Conservation (phyloP, 192 early-diverging fungal genomes). For the Backusella tuberculispora region DNA sequence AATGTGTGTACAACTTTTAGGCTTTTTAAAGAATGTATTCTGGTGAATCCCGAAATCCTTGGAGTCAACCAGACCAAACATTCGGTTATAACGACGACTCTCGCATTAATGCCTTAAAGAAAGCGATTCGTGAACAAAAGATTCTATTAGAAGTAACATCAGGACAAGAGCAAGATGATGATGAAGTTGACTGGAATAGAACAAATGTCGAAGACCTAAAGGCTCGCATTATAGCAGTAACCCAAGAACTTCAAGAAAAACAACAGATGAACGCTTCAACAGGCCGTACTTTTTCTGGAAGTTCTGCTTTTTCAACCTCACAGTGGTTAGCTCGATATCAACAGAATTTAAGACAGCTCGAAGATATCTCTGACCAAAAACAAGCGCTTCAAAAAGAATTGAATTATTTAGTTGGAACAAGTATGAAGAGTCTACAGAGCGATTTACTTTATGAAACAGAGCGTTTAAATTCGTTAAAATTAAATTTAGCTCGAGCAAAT, state of each 20-base stretch:
- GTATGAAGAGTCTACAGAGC: constrained; percentile 17
- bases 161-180: neutral
- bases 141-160: constrained; percentile 17
- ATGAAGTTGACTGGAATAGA: neutral
- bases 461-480: constrained; percentile 7
- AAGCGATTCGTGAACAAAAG: constrained; percentile 37
- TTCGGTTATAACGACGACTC: neutral
- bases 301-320: neutral
- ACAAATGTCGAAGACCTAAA: constrained; percentile 20
- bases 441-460: constrained; percentile 28
- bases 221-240: constrained; percentile 13
- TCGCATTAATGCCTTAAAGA: constrained; percentile 5
- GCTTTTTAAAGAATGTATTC: constrained; percentile 12
- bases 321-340: constrained; percentile 35
- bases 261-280: constrained; percentile 4
- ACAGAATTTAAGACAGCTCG: constrained; percentile 33
- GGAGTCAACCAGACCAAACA: neutral
- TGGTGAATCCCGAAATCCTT: constrained; percentile 21
- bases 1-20: neutral
- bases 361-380: constrained; percentile 32
- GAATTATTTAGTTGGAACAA: constrained; percentile 31
- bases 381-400: constrained; percentile 30
- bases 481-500: neutral
- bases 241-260: constrained; percentile 17
- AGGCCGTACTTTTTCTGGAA: neutral